Conservation (phyloP, 352 stramenopile genomes). For the Thraustochytrium sp. region DNA sequence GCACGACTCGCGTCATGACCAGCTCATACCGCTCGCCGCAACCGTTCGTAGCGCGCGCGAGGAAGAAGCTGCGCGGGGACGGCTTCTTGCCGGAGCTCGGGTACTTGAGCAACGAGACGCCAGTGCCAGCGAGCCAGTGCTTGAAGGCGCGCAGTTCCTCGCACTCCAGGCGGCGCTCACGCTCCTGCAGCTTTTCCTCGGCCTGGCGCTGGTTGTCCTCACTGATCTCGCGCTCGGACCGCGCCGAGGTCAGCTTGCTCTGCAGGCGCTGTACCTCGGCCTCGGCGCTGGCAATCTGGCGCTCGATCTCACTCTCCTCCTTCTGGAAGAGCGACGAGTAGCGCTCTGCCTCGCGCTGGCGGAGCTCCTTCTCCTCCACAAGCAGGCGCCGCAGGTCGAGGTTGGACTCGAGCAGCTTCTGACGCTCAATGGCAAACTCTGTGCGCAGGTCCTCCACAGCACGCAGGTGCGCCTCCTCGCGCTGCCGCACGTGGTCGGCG, state of each 20-base stretch:
- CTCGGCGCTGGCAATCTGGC: not conserved
- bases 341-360: conserved; percentile 16
- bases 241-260: not conserved
- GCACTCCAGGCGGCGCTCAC: not conserved
- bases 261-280: not conserved
- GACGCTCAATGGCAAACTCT: not conserved
- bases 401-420: not conserved
- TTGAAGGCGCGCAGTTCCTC: conserved; percentile 25
- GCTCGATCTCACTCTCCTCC: conserved; percentile 24
- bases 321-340: not conserved
- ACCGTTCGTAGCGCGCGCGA: not conserved
- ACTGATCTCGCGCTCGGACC: conserved; percentile 12
- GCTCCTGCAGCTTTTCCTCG: not conserved
- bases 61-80: not conserved
- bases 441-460: not conserved
- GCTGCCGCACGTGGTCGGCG: not conserved
- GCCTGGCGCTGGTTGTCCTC: not conserved
- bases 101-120: conserved; percentile 8
- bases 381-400: not conserved
- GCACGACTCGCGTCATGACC: not conserved
- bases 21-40: not conserved
- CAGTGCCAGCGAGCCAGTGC: not conserved
- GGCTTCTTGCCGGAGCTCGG: not conserved
- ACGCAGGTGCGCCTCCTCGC: not conserved
- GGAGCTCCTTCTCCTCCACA: conserved; percentile 32